Evolutionary conservation across 2,329 filamentous ascomycete genomes (phyloP), one percentile per base, ranked within the genome.

Genomic region (Amylocarpus encephaloides): DNA sequence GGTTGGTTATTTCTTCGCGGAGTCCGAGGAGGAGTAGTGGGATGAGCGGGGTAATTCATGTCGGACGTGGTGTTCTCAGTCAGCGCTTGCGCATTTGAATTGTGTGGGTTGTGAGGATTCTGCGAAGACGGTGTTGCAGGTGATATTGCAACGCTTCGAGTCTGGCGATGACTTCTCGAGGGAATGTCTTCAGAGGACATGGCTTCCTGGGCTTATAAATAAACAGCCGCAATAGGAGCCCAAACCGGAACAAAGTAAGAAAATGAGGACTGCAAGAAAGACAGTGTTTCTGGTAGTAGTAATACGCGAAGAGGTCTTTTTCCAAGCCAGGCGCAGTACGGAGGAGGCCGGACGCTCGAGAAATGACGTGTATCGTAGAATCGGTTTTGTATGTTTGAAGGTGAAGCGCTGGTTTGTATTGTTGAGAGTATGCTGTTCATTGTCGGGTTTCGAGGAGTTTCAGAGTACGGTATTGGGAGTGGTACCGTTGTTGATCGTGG

Each of bases 151-250:
- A 55, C 59, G 51, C 55, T 64, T 58, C 57, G 63, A 48, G 58
- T 61, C 55, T 64, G 64, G 30, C 65, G 61, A 48, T 64, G 60
- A 44, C 62, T 57, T 52, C 58, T 70, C 51, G 70, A 66, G 59
- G 68, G 66, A 49, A 65, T 35, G 46, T 49, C 46, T 62, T 68
- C 67, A 43, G 70, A 65, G 62, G 73, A 72, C 74, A 76, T 77
- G 48, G 65, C 64, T 60, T 68, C 69, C 69, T 56, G 55, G 60
- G 56, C 74, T 72, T 70, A 72, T 69, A 74, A 73, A 75, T 75
- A 74, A 64, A 67, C 54, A 59, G 60, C 56, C 55, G 57, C 56
- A 22, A 54, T 58, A 57, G 56, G 47, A 52, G 32, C 47, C 42
- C 41, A 51, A 48, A 56, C 48, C 33, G 44, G 34, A 58, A 57